phyloP scores from a whole-genome alignment of 495 filamentous ascomycete species.

The Podospora anserina region DNA sequence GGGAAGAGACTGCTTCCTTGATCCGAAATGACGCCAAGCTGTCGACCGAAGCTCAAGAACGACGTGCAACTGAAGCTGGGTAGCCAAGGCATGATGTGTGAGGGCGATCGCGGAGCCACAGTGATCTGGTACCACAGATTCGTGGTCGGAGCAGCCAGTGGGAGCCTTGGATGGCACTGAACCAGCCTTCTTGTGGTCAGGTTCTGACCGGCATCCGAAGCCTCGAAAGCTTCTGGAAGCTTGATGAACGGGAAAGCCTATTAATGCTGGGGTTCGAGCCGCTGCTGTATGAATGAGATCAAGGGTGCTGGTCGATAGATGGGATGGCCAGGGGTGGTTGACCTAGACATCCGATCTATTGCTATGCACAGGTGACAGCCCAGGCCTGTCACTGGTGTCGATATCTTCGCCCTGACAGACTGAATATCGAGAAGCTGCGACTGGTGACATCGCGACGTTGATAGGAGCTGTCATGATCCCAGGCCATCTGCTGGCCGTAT shows the following conservation, averaged over 20 bases:
- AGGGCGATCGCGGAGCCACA: conserved; percentile 3
- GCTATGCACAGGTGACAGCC: no score
- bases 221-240: conserved; percentile 11
- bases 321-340: conserved; percentile 1
- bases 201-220: conserved; percentile 12
- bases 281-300: neutral
- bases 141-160: neutral
- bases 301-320: neutral
- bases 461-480: neutral
- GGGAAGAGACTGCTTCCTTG: conserved; percentile 1
- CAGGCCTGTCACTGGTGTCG: neutral
- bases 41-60: conserved; percentile 1
- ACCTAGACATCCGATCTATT: neutral
- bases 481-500: neutral
- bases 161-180: neutral
- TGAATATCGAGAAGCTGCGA: no score
- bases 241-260: neutral
- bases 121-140: neutral
- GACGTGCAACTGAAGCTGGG: neutral
- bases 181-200: conserved; percentile 4
- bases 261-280: neutral
- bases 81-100: conserved; percentile 6
- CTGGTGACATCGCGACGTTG: neutral
- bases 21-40: conserved; percentile 14
- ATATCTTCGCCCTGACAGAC: neutral